phyloP scores from a whole-genome alignment of 495 filamentous ascomycete genomes.

The Aspergillus affinis region DNA sequence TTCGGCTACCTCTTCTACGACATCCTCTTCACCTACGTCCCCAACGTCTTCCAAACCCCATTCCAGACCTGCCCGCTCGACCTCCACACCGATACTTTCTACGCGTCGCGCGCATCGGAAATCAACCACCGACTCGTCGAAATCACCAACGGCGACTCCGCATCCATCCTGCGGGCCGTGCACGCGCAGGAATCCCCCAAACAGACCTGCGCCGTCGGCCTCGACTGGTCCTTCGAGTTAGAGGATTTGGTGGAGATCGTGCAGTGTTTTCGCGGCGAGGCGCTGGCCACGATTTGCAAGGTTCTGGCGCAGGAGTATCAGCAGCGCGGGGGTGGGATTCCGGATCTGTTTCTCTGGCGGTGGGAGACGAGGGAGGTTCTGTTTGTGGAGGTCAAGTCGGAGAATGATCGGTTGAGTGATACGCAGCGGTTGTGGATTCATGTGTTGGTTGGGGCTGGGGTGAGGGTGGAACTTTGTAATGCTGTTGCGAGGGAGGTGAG shows the following conservation, averaged over 20 bases:
- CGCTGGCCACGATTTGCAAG: constrained; percentile 80
- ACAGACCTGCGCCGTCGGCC: constrained; percentile 79
- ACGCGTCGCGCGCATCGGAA: constrained; percentile 75
- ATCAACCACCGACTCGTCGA: constrained; percentile 86
- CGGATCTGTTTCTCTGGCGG: constrained; percentile 89
- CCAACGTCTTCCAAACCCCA: constrained; percentile 93
- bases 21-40: constrained; percentile 88
- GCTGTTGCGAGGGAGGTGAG: constrained; percentile 75
- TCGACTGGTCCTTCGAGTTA: constrained; percentile 85
- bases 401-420: constrained; percentile 95
- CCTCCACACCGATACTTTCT: constrained; percentile 92
- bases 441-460: constrained; percentile 78
- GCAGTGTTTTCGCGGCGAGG: constrained; percentile 74
- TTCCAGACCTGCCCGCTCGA: constrained; percentile 94
- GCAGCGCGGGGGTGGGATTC: constrained; percentile 82
- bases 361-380: constrained; percentile 59
- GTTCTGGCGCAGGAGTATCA: constrained; percentile 94
- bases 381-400: constrained; percentile 91
- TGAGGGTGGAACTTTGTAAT: constrained; percentile 86
- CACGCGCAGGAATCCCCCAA: constrained; percentile 62
- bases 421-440: constrained; percentile 97
- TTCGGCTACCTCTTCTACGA: constrained; percentile 94
- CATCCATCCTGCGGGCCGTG: constrained; percentile 63
- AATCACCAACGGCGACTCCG: constrained; percentile 74
- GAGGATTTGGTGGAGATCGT: constrained; percentile 82